A percentile compares a stretch with the other conserved stretches of the same genome.
Conservation (phyloP, 495 filamentous ascomycete genomes). For the Hyaloscypha hepaticicola region DNA sequence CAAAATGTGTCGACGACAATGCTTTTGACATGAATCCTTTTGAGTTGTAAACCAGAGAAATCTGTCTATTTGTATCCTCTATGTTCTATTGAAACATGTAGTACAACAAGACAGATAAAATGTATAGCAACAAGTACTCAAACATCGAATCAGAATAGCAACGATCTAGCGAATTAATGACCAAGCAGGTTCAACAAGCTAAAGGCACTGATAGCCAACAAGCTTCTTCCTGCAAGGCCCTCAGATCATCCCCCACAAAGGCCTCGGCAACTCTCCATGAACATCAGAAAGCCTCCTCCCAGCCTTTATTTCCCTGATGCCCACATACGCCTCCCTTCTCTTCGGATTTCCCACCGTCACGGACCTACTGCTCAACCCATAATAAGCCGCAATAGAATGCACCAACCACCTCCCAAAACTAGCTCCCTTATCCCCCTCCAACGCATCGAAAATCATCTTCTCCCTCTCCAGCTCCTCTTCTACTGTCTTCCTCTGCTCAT, state of each 20-base stretch:
- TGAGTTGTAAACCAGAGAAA: not conserved
- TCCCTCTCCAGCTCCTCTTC: constrained; percentile 55
- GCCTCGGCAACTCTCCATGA: constrained; percentile 49
- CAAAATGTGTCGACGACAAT: not conserved
- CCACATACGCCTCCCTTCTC: constrained; percentile 86
- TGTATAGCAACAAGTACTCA: not conserved
- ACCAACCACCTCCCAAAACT: constrained; percentile 94
- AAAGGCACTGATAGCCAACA: not conserved
- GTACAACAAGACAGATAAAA: constrained; percentile 2
- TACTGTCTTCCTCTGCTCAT: constrained; percentile 47
- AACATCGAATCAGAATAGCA: not conserved
- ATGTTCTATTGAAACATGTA: constrained; percentile 2
- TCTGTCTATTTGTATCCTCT: constrained; percentile 3
- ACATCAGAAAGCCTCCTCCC: constrained; percentile 27
- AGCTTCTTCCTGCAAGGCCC: not conserved
- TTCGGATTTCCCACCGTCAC: constrained; percentile 73
- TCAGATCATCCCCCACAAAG: constrained; percentile 61
- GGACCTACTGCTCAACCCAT: constrained; percentile 83
- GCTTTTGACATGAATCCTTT: not conserved
- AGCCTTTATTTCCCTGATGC: constrained; percentile 50
- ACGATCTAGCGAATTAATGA: not conserved
- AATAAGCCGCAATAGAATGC: constrained; percentile 89
- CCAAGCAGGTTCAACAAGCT: not conserved
- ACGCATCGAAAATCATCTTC: constrained; percentile 76
- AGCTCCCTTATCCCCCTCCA: constrained; percentile 69